Evolutionary conservation across 495 filamentous ascomycete genomes (phyloP), one percentile per base, ranked within the genome.

Genomic region (Hypoxylon perforatum): DNA sequence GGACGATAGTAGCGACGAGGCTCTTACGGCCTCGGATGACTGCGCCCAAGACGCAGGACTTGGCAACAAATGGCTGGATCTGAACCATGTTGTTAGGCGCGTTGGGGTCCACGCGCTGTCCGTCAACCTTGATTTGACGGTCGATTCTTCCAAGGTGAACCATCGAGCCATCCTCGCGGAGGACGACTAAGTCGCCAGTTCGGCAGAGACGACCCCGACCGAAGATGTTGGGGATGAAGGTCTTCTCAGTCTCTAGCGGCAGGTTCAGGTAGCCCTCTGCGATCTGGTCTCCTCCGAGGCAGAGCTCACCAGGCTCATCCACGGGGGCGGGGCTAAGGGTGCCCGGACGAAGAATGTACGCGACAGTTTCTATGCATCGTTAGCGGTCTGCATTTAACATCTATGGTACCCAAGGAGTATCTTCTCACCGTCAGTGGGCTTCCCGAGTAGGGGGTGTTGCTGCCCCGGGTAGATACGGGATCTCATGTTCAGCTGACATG

Each of bases 81-180:
- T 47, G 44, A 47, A 92, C 60, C 19, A 74, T 74, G 21, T 74
- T 75, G 48, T 84, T 90, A 23, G 95, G 88, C 74, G 96, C 93
- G 1, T 84, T 86, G 1, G 93, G 81, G 21, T 92, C 91, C 2
- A 92, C 85, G 4, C 90, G 82, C 66, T 92, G 90, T 0, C 91
- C 91, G 22, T 90, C 83, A 19, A 94, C 77, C 62, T 93, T 94
- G 74, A 92, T 85, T 76, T 92, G 91, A 44, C 91, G 89, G 65
- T 94, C 91, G 0, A 83, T 78, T 15, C 91, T 83, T 11, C 90
- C 89, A n/a, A 85, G 75, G 66, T 90, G 91, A 18, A 88, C 80
- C 35, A 91, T 76, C 1, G 82, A 82, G 0, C 88, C 87, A 70
- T 92, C 88, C 0, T 83, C 76, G 23, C 92, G 81, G 63, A 92